Conservation (phyloP, 2,329 filamentous ascomycete species). For the Hymenoscyphus albidus region DNA sequence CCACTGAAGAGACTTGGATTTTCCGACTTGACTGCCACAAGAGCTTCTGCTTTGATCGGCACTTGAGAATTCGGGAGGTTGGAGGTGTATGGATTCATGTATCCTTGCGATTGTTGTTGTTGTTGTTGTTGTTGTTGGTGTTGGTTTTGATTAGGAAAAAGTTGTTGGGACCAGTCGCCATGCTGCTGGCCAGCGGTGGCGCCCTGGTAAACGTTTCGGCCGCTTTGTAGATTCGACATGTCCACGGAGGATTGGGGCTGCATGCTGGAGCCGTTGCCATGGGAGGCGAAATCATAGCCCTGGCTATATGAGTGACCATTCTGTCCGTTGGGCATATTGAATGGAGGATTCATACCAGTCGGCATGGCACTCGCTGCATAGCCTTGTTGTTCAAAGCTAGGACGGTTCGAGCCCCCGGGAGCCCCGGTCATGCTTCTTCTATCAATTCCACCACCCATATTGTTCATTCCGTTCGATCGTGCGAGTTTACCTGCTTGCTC, state of each 20-base stretch:
- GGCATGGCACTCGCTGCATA: slow-evolving; percentile 61
- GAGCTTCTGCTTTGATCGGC: slow-evolving; percentile 54
- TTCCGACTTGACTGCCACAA: slow-evolving; percentile 44
- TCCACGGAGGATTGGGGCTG: slow-evolving; percentile 29
- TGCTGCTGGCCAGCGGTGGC: slow-evolving; percentile 56
- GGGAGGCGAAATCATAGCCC: slow-evolving; percentile 35
- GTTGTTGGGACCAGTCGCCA: slow-evolving; percentile 71
- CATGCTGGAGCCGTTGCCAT: slow-evolving; percentile 33
- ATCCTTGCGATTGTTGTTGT: slow-evolving; percentile 38
- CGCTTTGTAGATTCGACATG: slow-evolving; percentile 27
- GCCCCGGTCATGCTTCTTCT: slow-evolving; percentile 53
- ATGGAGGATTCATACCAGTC: slow-evolving; percentile 57
- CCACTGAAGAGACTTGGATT: slow-evolving; percentile 30
- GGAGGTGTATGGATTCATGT: slow-evolving; percentile 48
- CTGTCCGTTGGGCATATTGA: slow-evolving; percentile 59
- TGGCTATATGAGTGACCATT: slow-evolving; percentile 46
- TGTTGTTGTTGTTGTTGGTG: slow-evolving; percentile 46
- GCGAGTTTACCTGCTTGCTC: slow-evolving; percentile 59
- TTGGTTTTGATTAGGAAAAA: slow-evolving; percentile 72
- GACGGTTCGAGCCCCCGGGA: slow-evolving; percentile 45
- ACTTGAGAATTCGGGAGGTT: slow-evolving; percentile 67
- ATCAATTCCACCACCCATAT: slow-evolving; percentile 53
- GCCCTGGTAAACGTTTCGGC: slow-evolving; percentile 51
- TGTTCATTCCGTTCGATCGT: slow-evolving; percentile 57
- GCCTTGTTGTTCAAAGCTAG: slow-evolving; percentile 49